Evolutionary conservation across 1,284 basidiomycete genomes (phyloP).

Genomic region (Naganishia sp.): DNA sequence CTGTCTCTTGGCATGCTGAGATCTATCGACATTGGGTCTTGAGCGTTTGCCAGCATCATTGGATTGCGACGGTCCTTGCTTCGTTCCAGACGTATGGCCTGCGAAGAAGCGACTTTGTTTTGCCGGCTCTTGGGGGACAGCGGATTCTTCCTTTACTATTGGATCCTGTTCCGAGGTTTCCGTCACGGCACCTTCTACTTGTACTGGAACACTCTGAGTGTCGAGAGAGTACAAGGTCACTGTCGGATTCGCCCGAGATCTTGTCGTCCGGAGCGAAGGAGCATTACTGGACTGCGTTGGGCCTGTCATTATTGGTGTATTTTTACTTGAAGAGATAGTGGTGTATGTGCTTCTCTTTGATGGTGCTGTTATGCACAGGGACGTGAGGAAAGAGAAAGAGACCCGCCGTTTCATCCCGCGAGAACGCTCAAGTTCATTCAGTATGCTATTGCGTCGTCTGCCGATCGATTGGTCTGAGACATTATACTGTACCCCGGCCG

Average conservation of each 20-base stretch:
- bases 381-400: too few relatives aligned
- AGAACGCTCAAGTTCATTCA: not conserved
- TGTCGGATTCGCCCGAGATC: constrained; percentile 13
- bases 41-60: not conserved
- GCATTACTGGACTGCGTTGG: not conserved
- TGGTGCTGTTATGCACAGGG: too few relatives aligned
- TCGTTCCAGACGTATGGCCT: too few relatives aligned
- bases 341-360: too few relatives aligned
- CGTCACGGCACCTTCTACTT: not conserved
- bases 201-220: not conserved
- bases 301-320: not conserved
- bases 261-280: constrained; percentile 1
- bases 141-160: too few relatives aligned
- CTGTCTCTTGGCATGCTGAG: not conserved
- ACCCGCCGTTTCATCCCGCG: too few relatives aligned
- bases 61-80: not conserved
- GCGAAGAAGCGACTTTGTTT: too few relatives aligned
- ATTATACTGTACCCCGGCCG: not conserved
- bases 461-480: constrained; percentile 18
- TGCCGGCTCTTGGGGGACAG: too few relatives aligned
- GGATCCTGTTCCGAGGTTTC: not conserved
- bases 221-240: constrained; percentile 17
- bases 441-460: not conserved
- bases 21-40: not conserved
- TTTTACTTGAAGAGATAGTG: too few relatives aligned